Percentiles rank a stretch among this genome's conserved stretches.
phyloP scores from a whole-genome alignment of 176 grass and related monocot species.

The Zoysia pacifica region DNA sequence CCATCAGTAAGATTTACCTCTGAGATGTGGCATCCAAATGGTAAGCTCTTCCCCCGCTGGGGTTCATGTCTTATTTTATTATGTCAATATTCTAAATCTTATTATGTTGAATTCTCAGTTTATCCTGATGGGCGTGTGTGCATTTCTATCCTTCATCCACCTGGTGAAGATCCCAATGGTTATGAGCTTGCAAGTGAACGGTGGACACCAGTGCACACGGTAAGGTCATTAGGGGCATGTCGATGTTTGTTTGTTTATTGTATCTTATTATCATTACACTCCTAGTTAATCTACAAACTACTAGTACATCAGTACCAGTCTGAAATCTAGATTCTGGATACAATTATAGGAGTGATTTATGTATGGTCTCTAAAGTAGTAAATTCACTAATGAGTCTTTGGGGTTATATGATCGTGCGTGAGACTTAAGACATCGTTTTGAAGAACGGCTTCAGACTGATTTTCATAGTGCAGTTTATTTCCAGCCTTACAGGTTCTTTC shows the following conservation, averaged over 20 bases:
- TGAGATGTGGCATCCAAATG: constrained; percentile 99
- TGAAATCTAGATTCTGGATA: not conserved
- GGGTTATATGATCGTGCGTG: not conserved
- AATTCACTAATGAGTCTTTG: not conserved
- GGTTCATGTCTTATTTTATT: not conserved
- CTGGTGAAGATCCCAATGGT: constrained; percentile 91
- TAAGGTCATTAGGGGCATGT: constrained; percentile 35
- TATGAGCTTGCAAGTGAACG: constrained; percentile 95
- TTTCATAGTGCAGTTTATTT: not conserved
- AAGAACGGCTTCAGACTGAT: not conserved
- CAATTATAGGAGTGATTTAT: not conserved
- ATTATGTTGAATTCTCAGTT: constrained; percentile 46
- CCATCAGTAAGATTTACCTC: constrained; percentile 91
- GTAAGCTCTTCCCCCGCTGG: constrained; percentile 38
- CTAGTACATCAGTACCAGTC: not conserved
- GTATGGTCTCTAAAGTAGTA: not conserved
- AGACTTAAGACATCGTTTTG: not conserved
- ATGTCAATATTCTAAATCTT: constrained; percentile 20
- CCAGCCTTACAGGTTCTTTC: not conserved
- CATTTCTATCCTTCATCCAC: constrained; percentile 95
- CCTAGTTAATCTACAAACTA: not conserved
- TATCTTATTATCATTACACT: not conserved
- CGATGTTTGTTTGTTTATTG: constrained; percentile 9
- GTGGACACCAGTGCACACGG: constrained; percentile 92
- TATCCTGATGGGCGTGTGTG: constrained; percentile 90